A percentile compares a stretch with the other conserved stretches of the same genome.
These are phyloP conservation scores for Simplicillium sp. DNA, from an alignment of 2,329 filamentous ascomycete genomes.

Conservation along the genomic window DNA sequence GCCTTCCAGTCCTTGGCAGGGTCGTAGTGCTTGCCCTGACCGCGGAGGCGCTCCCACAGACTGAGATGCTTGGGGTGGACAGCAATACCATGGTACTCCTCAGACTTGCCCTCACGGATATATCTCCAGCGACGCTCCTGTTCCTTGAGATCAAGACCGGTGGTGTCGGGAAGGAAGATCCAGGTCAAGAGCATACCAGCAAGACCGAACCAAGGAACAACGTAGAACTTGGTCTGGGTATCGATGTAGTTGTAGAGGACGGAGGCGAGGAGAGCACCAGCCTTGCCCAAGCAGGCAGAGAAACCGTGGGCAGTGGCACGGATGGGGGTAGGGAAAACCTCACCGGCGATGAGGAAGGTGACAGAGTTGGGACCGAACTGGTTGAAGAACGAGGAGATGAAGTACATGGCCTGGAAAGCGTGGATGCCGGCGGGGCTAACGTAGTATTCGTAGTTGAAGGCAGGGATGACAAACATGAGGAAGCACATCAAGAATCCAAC, in stretches of 20 bases:
- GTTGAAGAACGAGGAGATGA: slow-evolving; percentile 96
- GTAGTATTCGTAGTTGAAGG: slow-evolving; percentile 82
- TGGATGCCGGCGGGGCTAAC: slow-evolving; percentile 61
- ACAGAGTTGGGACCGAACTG: slow-evolving; percentile 96
- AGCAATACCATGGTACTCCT: slow-evolving; percentile 88
- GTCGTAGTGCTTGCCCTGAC: slow-evolving; percentile 74
- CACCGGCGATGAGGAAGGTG: slow-evolving; percentile 90
- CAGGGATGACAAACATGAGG: slow-evolving; percentile 85
- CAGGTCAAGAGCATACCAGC: slow-evolving; percentile 74
- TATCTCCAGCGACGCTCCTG: slow-evolving; percentile 90
- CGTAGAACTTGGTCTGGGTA: slow-evolving; percentile 74
- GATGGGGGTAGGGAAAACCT: slow-evolving; percentile 92
- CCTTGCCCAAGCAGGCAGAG: slow-evolving; percentile 83
- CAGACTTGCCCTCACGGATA: slow-evolving; percentile 65
- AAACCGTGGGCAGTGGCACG: slow-evolving; percentile 92
- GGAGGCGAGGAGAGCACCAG: slow-evolving; percentile 76
- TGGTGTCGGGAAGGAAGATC: slow-evolving; percentile 91
- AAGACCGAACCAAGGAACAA: slow-evolving; percentile 93
- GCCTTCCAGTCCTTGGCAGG: slow-evolving; percentile 72
- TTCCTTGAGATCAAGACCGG: slow-evolving; percentile 91
- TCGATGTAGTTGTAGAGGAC: slow-evolving; percentile 94
- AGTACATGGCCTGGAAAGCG: slow-evolving; percentile 97
- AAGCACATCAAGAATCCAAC: slow-evolving; percentile 89
- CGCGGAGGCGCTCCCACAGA: slow-evolving; percentile 74
- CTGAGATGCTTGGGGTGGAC: slow-evolving; percentile 84